phyloP scores from a whole-genome alignment of 441 rosid genomes.

The Populus hybrid region DNA sequence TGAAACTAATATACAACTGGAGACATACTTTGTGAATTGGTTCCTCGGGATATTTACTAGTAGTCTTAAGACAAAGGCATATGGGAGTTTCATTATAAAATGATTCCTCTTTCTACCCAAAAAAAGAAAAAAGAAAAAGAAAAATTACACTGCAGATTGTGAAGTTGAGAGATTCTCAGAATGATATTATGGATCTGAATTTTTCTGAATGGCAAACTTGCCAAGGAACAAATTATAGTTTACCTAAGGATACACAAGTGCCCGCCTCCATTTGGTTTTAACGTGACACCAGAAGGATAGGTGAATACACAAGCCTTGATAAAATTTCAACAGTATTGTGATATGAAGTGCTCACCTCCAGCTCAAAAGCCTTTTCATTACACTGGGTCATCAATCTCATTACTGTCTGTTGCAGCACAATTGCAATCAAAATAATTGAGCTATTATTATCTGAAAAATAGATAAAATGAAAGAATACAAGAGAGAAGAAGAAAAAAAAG shows the following conservation, averaged over 20 bases:
- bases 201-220: not conserved
- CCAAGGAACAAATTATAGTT: not conserved
- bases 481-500: not conserved
- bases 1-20: not conserved
- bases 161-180: not conserved
- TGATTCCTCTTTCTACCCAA: not conserved
- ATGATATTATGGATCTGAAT: slow-evolving; percentile 1
- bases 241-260: not conserved
- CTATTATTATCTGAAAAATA: slow-evolving; percentile 7
- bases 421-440: slow-evolving; percentile 20
- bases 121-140: not conserved
- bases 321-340: not conserved
- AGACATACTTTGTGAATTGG: not conserved
- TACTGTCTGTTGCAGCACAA: slow-evolving; percentile 59
- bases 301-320: not conserved
- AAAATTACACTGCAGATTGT: not conserved
- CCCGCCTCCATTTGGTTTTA: not conserved
- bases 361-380: slow-evolving; percentile 89
- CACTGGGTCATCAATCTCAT: slow-evolving; percentile 87
- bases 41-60: not conserved
- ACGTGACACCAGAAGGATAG: not conserved
- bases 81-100: not conserved
- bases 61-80: not conserved
- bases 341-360: slow-evolving; percentile 61
- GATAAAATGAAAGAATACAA: slow-evolving; percentile 5